A percentile compares a stretch with the other conserved stretches of the same genome.
Evolutionary conservation across 768 basidiomycete species (phyloP).

Genomic region (Imleria badia): DNA sequence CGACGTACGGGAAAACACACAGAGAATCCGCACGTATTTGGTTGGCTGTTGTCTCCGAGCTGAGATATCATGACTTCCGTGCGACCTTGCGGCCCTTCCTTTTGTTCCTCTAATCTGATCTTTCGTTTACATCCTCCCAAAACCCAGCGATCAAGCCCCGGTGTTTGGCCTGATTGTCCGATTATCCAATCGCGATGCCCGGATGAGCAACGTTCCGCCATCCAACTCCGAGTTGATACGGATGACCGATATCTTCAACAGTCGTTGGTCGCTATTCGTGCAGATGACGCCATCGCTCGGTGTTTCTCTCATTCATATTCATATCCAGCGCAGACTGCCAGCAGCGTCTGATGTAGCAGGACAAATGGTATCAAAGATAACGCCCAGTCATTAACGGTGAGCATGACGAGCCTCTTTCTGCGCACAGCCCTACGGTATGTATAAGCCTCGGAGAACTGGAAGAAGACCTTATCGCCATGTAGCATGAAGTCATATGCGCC

Average conservation of each 20-base stretch:
- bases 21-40: slow-evolving; percentile 13
- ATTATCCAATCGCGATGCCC: slow-evolving; percentile 5
- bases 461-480: slow-evolving; percentile 13
- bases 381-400: background rate
- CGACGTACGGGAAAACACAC: slow-evolving; percentile 4
- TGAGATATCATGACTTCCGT: background rate
- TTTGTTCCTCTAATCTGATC: slow-evolving; percentile 7
- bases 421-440: slow-evolving; percentile 3
- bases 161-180: slow-evolving; percentile 1
- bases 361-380: slow-evolving; percentile 10
- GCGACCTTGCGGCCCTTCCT: slow-evolving; percentile 5
- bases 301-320: slow-evolving; percentile 14
- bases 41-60: slow-evolving; percentile 5
- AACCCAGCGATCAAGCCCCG: slow-evolving; percentile 1
- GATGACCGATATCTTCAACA: slow-evolving; percentile 9
- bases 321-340: background rate
- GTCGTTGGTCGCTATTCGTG: background rate
- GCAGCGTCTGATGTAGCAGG: background rate
- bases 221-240: slow-evolving; percentile 17
- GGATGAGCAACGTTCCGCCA: background rate
- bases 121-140: slow-evolving; percentile 1
- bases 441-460: slow-evolving; percentile 20
- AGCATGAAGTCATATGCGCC: slow-evolving; percentile 3
- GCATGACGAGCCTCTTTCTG: slow-evolving; percentile 3
- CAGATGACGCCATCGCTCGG: slow-evolving; percentile 15